Conservation (phyloP, 176 grass and related monocot genomes). For the Bothriochloa decipiens region DNA sequence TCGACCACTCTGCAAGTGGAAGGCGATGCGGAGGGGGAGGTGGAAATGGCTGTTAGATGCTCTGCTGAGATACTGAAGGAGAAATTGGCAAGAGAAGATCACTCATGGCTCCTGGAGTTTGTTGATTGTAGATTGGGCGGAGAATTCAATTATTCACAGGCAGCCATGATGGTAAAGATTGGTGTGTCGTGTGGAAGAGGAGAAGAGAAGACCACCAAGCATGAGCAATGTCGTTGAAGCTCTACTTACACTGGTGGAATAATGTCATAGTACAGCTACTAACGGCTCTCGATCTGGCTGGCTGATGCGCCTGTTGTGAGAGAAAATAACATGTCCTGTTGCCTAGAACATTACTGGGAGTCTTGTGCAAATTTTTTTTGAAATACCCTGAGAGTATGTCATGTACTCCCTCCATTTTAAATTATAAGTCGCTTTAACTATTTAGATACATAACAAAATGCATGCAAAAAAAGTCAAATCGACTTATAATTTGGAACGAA, state of each 20-base stretch:
- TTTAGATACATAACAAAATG: no score
- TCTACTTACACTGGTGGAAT: neutral
- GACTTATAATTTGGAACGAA: no score
- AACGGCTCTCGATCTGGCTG: neutral
- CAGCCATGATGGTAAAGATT: slow-evolving; percentile 41
- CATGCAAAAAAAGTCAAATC: no score
- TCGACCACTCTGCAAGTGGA: neutral
- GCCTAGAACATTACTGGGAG: neutral
- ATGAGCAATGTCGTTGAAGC: slow-evolving; percentile 44
- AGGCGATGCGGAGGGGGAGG: slow-evolving; percentile 18
- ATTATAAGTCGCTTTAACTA: no score
- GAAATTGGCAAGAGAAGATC: slow-evolving; percentile 38
- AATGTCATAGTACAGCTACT: no score
- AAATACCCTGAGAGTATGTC: no score
- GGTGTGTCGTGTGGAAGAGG: slow-evolving; percentile 49
- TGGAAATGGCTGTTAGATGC: slow-evolving; percentile 37
- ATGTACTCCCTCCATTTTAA: no score
- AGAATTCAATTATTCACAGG: slow-evolving; percentile 43
- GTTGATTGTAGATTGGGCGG: slow-evolving; percentile 35
- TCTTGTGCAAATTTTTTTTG: neutral
- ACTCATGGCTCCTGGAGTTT: slow-evolving; percentile 49
- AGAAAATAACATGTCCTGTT: neutral
- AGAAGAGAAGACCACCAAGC: slow-evolving; percentile 43
- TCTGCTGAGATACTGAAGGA: slow-evolving; percentile 30
- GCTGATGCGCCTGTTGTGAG: neutral